Base-by-base conservation (phyloP, 2,329 filamentous ascomycete genomes). In the Aspergillus pseudoglaucus region DNA sequence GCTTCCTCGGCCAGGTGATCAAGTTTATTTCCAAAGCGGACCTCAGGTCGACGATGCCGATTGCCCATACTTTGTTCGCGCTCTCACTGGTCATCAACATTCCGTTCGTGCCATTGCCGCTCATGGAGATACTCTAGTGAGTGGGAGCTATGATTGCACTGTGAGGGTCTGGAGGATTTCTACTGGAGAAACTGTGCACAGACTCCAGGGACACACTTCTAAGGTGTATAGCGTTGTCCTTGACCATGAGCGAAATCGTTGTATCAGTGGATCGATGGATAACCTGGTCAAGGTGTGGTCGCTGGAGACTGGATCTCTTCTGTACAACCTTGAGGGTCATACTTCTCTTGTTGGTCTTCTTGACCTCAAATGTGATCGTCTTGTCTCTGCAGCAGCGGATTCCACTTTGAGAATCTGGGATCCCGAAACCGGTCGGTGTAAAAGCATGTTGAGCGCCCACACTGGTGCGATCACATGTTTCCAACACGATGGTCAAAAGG, bases 401-500 rank as follows among this genome's bases (percentile, higher is more conserved):
- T 95, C 89, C 39, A 98, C 93, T 0, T 77, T 98, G 14, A 82
- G 93, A 39, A 95, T 98, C 48, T 98, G 93, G 93, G 90, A 98
- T 59, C 93, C 93, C 0, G 90, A 95, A 64, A 90, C 80, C 40
- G 93, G 93, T 6, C 84, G 88, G 55, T 97, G 93, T 68, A 90
- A 89, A 66, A 90, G 86, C 62, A 91, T 87, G 9, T 76, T 98
- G 49, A 91, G 86, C 58, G 93, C 93, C 0, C 93, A 98, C 62
- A 97, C 91, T 0, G 93, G 91, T 32, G 93, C 93, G 18, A 98
- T 98, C 55, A 98, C 93, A 4, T 98, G 93, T 68, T 98, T 98
- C 70, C 93, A 98, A 69, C 93, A 98, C 59, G 93, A 98, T 64
- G 89, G 86, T 0, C 87, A 90, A 56, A 98, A 98, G 65, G 90